These are phyloP conservation scores for Peronospora farinosa DNA, from an alignment of 352 stramenopile species.

Conservation along the genomic window DNA sequence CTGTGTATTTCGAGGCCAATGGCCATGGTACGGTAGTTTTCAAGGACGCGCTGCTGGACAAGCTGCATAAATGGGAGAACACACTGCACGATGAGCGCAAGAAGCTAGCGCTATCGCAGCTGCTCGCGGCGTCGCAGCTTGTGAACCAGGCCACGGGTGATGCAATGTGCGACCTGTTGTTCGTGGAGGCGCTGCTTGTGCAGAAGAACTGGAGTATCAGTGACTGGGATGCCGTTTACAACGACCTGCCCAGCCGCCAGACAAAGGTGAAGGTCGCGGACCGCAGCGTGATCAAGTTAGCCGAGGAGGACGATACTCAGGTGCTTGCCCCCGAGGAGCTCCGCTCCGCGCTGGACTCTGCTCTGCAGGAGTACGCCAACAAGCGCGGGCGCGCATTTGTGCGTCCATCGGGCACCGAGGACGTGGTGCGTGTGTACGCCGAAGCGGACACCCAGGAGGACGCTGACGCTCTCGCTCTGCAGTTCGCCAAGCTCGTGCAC, in stretches of 20 bases:
- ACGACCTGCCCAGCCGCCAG: constrained; percentile 90
- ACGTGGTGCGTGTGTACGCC: constrained; percentile 97
- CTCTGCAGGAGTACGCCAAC: constrained; percentile 52
- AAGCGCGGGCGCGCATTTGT: constrained; percentile 88
- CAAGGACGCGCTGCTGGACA: constrained; percentile 80
- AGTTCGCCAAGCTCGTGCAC: constrained; percentile 78
- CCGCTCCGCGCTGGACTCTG: constrained; percentile 42
- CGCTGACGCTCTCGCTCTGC: constrained; percentile 86
- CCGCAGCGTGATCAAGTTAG: constrained; percentile 49
- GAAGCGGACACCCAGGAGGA: constrained; percentile 88
- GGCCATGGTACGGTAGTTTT: constrained; percentile 98
- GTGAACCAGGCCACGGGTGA: constrained; percentile 97
- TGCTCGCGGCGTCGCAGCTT: constrained; percentile 85
- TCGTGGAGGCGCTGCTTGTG: constrained; percentile 92
- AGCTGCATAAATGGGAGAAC: constrained; percentile 78
- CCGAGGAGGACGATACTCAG: constrained; percentile 63
- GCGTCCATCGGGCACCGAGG: constrained; percentile 95
- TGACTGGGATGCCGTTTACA: constrained; percentile 93
- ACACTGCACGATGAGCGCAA: constrained; percentile 68
- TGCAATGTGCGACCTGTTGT: constrained; percentile 94
- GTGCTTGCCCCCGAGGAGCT: constrained; percentile 57
- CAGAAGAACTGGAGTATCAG: constrained; percentile 85
- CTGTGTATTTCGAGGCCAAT: constrained; percentile 99
- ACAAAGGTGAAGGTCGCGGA: constrained; percentile 83
- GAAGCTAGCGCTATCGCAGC: constrained; percentile 73